A percentile compares a stretch with the other conserved stretches of the same genome.
These are phyloP conservation scores for Linum lewisii DNA, from an alignment of 345 rosid genomes.

Conservation along the genomic window DNA sequence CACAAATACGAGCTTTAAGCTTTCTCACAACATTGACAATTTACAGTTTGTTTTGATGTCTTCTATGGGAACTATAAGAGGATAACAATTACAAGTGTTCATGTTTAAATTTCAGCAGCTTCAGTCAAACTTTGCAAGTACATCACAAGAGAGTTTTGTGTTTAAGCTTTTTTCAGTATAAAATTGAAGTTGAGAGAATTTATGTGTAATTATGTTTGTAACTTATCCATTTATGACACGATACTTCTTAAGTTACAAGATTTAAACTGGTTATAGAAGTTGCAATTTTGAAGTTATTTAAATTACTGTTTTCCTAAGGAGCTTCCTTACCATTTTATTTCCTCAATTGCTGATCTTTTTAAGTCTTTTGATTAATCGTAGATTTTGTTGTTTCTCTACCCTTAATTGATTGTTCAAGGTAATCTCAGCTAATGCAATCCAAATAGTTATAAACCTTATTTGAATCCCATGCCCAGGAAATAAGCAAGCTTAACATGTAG, in stretches of 20 bases:
- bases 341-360: no score
- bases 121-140: background rate
- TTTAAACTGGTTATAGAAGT: background rate
- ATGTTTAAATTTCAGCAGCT: background rate
- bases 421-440: background rate
- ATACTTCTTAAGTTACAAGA: background rate
- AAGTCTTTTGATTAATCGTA: background rate
- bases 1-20: background rate
- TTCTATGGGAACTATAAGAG: background rate
- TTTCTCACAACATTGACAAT: background rate
- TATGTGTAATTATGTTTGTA: background rate
- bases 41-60: background rate
- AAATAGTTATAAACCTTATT: no score
- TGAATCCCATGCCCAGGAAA: no score
- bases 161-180: no score
- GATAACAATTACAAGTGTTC: background rate
- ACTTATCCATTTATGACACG: background rate
- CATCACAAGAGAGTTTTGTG: background rate
- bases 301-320: background rate
- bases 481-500: no score
- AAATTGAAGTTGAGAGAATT: background rate
- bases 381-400: background rate
- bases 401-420: background rate
- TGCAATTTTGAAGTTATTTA: background rate
- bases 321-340: background rate